These are phyloP conservation scores for Selenicereus undatus DNA, from an alignment of 148 eudicot genomes.

Conservation along the genomic window DNA sequence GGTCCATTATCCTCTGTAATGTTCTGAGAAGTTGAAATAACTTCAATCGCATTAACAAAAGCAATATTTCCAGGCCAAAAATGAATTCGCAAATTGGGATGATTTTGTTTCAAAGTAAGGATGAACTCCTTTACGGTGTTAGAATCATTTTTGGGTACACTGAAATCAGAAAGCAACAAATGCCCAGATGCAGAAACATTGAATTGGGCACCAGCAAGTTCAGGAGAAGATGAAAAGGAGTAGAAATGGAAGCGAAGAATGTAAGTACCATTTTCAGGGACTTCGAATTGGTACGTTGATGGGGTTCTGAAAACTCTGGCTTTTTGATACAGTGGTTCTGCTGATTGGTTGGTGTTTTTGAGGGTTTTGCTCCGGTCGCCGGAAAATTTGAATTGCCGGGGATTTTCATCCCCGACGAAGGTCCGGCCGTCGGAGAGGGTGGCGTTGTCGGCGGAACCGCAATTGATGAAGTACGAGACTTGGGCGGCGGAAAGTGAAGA, in stretches of 20 bases:
- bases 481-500: not conserved
- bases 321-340: conserved; percentile 23
- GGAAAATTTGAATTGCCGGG: conserved; percentile 9
- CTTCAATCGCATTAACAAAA: conserved; percentile 53
- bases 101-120: not conserved
- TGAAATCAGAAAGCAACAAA: conserved; percentile 32
- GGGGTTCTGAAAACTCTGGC: conserved; percentile 34
- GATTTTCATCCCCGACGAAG: conserved; percentile 27
- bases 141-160: not conserved
- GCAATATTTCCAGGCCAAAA: conserved; percentile 36
- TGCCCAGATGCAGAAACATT: conserved; percentile 32
- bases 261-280: conserved; percentile 29
- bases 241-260: conserved; percentile 51
- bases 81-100: conserved; percentile 20
- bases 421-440: conserved; percentile 15
- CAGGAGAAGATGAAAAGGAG: conserved; percentile 23
- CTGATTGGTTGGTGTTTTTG: conserved; percentile 12
- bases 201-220: conserved; percentile 29
- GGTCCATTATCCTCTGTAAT: conserved; percentile 14
- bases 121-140: conserved; percentile 35
- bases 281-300: conserved; percentile 30
- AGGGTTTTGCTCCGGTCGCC: not conserved
- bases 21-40: conserved; percentile 17
- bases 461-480: conserved; percentile 43
- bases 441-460: conserved; percentile 39